phyloP scores from a whole-genome alignment of 75 land plant genomes.

The Pinus taeda region DNA sequence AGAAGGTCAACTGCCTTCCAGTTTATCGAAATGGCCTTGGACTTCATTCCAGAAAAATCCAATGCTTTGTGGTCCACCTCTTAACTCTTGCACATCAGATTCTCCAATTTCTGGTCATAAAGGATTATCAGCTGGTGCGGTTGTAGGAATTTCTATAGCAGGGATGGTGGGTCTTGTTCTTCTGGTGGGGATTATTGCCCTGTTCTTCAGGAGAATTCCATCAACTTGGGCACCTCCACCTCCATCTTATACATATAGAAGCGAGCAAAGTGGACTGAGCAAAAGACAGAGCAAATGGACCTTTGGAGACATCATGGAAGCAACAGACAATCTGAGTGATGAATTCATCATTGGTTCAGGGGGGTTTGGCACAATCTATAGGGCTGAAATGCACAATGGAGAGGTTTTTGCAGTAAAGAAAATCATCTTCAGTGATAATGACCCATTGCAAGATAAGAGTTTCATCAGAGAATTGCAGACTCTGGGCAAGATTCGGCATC shows the following conservation, averaged over 20 bases:
- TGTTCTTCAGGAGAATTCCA: neutral
- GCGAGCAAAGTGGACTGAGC: slow-evolving; percentile 1
- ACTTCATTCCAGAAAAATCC: slow-evolving; percentile 46
- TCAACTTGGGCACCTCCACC: neutral
- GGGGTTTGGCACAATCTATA: slow-evolving; percentile 83
- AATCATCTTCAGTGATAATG: slow-evolving; percentile 43
- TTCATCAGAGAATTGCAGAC: slow-evolving; percentile 78
- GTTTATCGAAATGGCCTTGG: slow-evolving; percentile 34
- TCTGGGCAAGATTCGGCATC: slow-evolving; percentile 77
- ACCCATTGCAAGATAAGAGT: slow-evolving; percentile 53
- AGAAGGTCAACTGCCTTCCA: slow-evolving; percentile 44
- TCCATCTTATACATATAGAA: neutral
- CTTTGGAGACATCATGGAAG: slow-evolving; percentile 66
- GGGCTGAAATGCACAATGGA: slow-evolving; percentile 58
- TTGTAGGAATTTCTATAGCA: slow-evolving; percentile 39
- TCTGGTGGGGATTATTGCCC: neutral
- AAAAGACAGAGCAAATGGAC: slow-evolving; percentile 5
- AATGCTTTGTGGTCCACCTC: slow-evolving; percentile 50
- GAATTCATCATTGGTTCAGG: slow-evolving; percentile 79
- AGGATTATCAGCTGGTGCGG: slow-evolving; percentile 21
- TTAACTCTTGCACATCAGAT: slow-evolving; percentile 20
- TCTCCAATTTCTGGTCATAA: slow-evolving; percentile 6
- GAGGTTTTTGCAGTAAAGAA: slow-evolving; percentile 78
- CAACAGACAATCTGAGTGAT: slow-evolving; percentile 74
- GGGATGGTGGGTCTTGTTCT: slow-evolving; percentile 1